These are phyloP conservation scores for Neonectria faginata DNA, from an alignment of 2,329 filamentous ascomycete genomes.

Conservation along the genomic window DNA sequence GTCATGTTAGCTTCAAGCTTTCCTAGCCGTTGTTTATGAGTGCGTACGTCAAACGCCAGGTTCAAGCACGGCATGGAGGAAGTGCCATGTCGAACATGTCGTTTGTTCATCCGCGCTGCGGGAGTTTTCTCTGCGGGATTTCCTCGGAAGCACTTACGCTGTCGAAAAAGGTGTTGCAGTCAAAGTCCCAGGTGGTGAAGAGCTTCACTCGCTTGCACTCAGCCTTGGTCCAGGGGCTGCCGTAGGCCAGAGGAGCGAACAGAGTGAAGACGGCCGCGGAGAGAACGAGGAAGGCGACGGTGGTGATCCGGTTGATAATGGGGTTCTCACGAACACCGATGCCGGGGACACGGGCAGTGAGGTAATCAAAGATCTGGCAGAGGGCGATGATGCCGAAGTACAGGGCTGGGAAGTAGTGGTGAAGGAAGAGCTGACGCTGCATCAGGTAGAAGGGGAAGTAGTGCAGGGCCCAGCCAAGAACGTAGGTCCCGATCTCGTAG, in stretches of 20 bases:
- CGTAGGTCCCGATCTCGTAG: slow-evolving; percentile 91
- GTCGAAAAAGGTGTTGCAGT: slow-evolving; percentile 92
- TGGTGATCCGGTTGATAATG: slow-evolving; percentile 78
- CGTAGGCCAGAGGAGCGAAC: slow-evolving; percentile 92
- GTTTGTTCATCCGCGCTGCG: slow-evolving; percentile 36
- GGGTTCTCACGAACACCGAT: slow-evolving; percentile 75
- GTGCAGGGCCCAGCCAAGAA: slow-evolving; percentile 96
- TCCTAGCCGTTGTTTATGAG: neutral
- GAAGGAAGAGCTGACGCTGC: slow-evolving; percentile 96
- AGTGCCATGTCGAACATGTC: slow-evolving; percentile 20
- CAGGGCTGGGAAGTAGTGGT: slow-evolving; percentile 97
- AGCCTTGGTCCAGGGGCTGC: slow-evolving; percentile 90
- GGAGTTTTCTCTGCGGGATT: slow-evolving; percentile 53
- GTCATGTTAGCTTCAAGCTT: slow-evolving; percentile 33
- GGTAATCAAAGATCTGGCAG: slow-evolving; percentile 90
- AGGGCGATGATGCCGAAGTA: slow-evolving; percentile 94
- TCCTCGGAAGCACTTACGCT: slow-evolving; percentile 73
- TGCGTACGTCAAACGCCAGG: slow-evolving; percentile 22
- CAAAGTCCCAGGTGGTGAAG: slow-evolving; percentile 93
- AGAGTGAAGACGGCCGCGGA: slow-evolving; percentile 82
- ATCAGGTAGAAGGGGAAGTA: slow-evolving; percentile 99
- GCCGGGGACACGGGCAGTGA: slow-evolving; percentile 76
- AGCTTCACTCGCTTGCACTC: slow-evolving; percentile 91
- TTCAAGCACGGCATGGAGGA: slow-evolving; percentile 23
- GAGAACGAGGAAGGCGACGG: slow-evolving; percentile 78